Evolutionary conservation across 225 moss, liverwort and hornwort genomes (phyloP).

Genomic region (Thuidium tamariscinum): DNA sequence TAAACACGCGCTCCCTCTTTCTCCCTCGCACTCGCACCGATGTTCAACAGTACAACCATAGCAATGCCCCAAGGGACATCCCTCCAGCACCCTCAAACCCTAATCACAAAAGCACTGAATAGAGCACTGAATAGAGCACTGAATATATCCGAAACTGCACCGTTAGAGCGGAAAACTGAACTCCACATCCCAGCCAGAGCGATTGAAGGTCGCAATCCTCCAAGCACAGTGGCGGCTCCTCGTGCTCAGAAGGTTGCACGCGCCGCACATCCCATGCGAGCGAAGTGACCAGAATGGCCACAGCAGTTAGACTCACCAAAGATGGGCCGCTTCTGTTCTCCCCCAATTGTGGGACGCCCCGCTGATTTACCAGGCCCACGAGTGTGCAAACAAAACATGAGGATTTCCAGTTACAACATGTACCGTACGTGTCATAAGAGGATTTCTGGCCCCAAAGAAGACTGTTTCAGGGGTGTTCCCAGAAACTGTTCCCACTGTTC

Average conservation of each 20-base stretch:
- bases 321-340: neutral
- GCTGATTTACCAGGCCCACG: neutral
- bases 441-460: too few species aligned
- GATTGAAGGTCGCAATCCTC: neutral
- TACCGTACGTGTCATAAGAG: too few species aligned
- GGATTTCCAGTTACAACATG: too few species aligned
- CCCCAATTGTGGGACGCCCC: neutral
- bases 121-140: neutral
- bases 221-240: neutral
- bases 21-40: neutral
- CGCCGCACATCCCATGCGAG: neutral
- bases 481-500: too few species aligned
- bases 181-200: neutral
- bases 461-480: too few species aligned
- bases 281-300: neutral
- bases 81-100: constrained; percentile 6
- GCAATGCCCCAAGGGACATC: neutral
- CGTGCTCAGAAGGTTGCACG: neutral
- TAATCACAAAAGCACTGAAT: neutral
- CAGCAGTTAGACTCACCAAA: neutral
- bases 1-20: neutral
- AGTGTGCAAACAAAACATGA: neutral
- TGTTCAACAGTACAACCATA: neutral
- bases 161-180: neutral
- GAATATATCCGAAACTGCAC: neutral